Evolutionary conservation across 2,329 filamentous ascomycete genomes (phyloP), one percentile per base, ranked within the genome.

Genomic region (Magnaporthales sp.): DNA sequence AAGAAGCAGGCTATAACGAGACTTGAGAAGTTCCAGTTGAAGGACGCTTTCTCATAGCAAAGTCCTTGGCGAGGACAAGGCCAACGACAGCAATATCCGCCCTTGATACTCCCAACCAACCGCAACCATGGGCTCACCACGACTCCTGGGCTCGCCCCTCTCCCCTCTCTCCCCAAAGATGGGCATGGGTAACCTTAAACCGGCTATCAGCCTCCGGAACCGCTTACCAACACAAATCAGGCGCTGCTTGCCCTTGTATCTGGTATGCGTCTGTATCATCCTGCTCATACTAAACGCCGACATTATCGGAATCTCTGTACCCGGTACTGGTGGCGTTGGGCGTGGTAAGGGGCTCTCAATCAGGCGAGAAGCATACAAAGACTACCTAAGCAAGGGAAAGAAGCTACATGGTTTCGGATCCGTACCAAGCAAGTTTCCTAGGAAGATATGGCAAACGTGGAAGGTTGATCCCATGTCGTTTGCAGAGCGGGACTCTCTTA

Each of bases 381-480:
- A 66, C 65, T 38, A 56, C 61, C 51, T 58, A 19, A 26, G 30
- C 51, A 63, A 46, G 64, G 27, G 62, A 19, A 38, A 31, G 29
- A 32, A 58, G 64, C 54, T 3, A 27, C n/a, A 38, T 22, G 56
- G 22, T 15, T 22, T 29, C 30, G 22, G n/a, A n/a, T 8, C 38
- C 15, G 38, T 51, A 8, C 38, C 38, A 19, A n/a, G 31, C 13
- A 60, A 54, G 26, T 91, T 87, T 71, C 89, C 83, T 6, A 81
- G 82, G 66, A 92, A 91, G 76, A 89, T 92, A 70, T 92, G 89
- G 89, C 89, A 92, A 75, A 89, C 86, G 0, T 92, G 89, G 89
- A 92, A 91, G 74, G 84, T 89, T 30, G 84, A 89, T 68, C 86
- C 89, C 2, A 78, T 91, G 38, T 80, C 80, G 2, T 91, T 91